Conservation (phyloP, 257 asterid genomes). For the Solanum microdontum region DNA sequence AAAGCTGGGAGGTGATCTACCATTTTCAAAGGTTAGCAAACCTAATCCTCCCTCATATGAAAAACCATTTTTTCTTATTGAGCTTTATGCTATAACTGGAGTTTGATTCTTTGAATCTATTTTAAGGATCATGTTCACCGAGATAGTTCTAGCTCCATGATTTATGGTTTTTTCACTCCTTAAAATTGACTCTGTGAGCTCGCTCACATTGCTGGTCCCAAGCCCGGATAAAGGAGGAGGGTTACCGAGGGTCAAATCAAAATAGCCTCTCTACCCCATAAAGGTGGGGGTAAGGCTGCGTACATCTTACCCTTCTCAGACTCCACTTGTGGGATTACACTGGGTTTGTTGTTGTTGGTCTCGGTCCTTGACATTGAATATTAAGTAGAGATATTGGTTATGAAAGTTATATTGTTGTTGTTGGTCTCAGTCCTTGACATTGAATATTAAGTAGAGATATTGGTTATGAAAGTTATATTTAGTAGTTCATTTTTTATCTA, state of each 20-base stretch:
- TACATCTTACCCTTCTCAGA: background rate
- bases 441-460: background rate
- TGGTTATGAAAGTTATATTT: background rate
- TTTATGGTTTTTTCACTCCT: background rate
- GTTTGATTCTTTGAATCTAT: background rate
- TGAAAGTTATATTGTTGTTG: background rate
- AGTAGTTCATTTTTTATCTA: background rate
- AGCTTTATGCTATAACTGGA: background rate
- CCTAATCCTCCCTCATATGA: background rate
- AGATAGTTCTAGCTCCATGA: background rate
- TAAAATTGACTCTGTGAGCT: background rate
- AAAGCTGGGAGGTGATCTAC: constrained; percentile 90
- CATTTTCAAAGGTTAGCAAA: constrained; percentile 60
- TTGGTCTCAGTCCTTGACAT: background rate
- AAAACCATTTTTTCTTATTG: background rate
- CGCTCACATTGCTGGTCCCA: background rate
- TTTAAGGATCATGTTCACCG: background rate
- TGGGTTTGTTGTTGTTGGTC: background rate
- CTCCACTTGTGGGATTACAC: background rate
- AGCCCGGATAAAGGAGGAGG: background rate
- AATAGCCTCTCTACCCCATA: background rate
- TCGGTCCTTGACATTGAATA: background rate
- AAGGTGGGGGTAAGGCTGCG: background rate
- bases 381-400: background rate
- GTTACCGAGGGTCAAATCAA: background rate